phyloP scores from a whole-genome alignment of 1,284 basidiomycete genomes.

The Phellopilus nigrolimitatus region DNA sequence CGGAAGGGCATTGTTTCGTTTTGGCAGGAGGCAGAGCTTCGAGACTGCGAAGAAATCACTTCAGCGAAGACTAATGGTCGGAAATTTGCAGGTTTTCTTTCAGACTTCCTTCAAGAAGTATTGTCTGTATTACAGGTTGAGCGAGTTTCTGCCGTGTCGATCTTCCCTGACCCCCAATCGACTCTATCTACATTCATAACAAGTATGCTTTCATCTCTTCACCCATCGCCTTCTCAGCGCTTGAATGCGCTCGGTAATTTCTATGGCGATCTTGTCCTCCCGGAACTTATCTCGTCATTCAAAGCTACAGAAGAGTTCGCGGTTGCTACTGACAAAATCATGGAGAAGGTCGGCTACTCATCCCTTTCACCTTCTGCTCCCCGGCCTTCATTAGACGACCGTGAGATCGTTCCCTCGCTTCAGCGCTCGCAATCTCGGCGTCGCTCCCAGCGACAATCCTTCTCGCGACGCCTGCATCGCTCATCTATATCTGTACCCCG shows the following conservation, averaged over 20 bases:
- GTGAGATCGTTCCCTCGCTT: constrained; percentile 17
- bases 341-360: constrained; percentile 67
- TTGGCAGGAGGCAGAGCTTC: constrained; percentile 60
- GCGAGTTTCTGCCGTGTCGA: constrained; percentile 67
- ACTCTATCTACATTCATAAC: constrained; percentile 79
- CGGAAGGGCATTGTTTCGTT: constrained; percentile 55
- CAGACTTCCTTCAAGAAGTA: constrained; percentile 70
- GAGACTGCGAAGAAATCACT: constrained; percentile 41
- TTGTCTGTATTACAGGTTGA: constrained; percentile 65
- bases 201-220: constrained; percentile 68
- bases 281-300: constrained; percentile 66
- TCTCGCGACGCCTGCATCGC: constrained; percentile 29
- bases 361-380: constrained; percentile 28
- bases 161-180: constrained; percentile 74
- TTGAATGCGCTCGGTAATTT: constrained; percentile 62
- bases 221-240: constrained; percentile 76
- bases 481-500: constrained; percentile 31
- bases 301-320: constrained; percentile 81
- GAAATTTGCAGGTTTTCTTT: constrained; percentile 62
- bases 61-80: constrained; percentile 26
- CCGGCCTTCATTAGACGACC: constrained; percentile 22
- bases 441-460: constrained; percentile 20
- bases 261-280: constrained; percentile 58
- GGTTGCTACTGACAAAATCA: constrained; percentile 59
- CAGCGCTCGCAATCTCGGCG: constrained; percentile 15